Conservation (phyloP, 2,329 filamentous ascomycete genomes). For the Fusarium nanum region DNA sequence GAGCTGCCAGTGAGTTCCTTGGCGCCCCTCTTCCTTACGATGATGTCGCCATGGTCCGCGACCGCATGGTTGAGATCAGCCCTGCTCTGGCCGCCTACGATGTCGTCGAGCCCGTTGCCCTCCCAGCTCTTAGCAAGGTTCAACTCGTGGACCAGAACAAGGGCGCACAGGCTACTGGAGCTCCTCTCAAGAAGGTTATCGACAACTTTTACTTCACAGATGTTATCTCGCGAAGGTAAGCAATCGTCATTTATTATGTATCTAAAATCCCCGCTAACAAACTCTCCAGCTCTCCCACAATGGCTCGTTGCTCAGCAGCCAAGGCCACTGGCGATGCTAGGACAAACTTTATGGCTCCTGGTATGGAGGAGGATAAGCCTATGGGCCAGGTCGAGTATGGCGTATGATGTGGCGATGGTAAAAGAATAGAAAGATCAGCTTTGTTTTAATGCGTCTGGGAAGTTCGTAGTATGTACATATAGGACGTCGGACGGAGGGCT, state of each 20-base stretch:
- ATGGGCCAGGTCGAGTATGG: slow-evolving; percentile 72
- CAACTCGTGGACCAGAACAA: slow-evolving; percentile 98
- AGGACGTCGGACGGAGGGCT: slow-evolving; percentile 48
- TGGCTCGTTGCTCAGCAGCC: slow-evolving; percentile 95
- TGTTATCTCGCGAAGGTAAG: slow-evolving; percentile 92
- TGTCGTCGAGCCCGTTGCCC: slow-evolving; percentile 82
- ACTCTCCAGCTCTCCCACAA: slow-evolving; percentile 85
- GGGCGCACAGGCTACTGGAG: slow-evolving; percentile 77
- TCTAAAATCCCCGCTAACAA: slow-evolving; percentile 39
- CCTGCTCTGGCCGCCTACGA: slow-evolving; percentile 92
- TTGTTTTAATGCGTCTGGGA: slow-evolving; percentile 49
- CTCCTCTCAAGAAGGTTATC: slow-evolving; percentile 84
- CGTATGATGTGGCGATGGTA: slow-evolving; percentile 56
- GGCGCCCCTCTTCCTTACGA: slow-evolving; percentile 90
- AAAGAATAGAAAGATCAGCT: slow-evolving; percentile 53
- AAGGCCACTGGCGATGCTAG: slow-evolving; percentile 85
- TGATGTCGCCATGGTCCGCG: slow-evolving; percentile 86
- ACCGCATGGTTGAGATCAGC: slow-evolving; percentile 95
- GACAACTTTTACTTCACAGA: slow-evolving; percentile 99
- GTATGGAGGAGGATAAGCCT: slow-evolving; percentile 71
- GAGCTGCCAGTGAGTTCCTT: slow-evolving; percentile 91
- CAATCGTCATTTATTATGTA: slow-evolving; percentile 36
- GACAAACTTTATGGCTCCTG: slow-evolving; percentile 83
- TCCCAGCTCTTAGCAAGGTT: slow-evolving; percentile 85
- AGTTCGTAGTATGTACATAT: slow-evolving; percentile 56